Conservation (phyloP, 2,329 filamentous ascomycete species). For the Cytospora leucostoma region DNA sequence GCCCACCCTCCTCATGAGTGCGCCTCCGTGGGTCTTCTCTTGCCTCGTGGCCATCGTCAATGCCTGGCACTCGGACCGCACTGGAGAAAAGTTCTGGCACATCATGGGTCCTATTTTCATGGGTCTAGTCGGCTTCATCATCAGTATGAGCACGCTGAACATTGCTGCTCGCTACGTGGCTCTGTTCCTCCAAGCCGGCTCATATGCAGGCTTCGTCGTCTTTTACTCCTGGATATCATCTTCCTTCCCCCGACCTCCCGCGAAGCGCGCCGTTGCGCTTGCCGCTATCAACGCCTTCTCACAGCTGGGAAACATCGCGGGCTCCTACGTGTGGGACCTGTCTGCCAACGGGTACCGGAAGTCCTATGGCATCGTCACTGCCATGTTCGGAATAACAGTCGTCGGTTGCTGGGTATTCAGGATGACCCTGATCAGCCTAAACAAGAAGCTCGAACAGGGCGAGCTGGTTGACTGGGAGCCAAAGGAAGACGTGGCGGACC, state of each 20-base stretch:
- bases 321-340: slow-evolving; percentile 64
- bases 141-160: slow-evolving; percentile 59
- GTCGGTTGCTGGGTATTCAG: slow-evolving; percentile 53
- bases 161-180: slow-evolving; percentile 60
- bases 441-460: slow-evolving; percentile 49
- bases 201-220: slow-evolving; percentile 60
- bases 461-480: slow-evolving; percentile 42
- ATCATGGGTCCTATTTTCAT: slow-evolving; percentile 54
- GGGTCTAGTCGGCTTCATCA: slow-evolving; percentile 59
- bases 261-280: slow-evolving; percentile 62
- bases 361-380: slow-evolving; percentile 64
- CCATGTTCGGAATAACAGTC: slow-evolving; percentile 64
- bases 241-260: slow-evolving; percentile 58
- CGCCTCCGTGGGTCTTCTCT: slow-evolving; percentile 61
- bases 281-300: slow-evolving; percentile 61
- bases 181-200: slow-evolving; percentile 59
- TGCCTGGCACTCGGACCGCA: slow-evolving; percentile 58
- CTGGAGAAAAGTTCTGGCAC: slow-evolving; percentile 62
- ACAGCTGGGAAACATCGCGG: slow-evolving; percentile 60
- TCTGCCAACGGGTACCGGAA: slow-evolving; percentile 61
- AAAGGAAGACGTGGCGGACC: slow-evolving; percentile 41
- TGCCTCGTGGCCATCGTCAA: slow-evolving; percentile 57
- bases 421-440: slow-evolving; percentile 47
- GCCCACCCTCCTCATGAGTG: slow-evolving; percentile 56
- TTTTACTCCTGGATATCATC: slow-evolving; percentile 61